Base-by-base conservation (phyloP, 441 rosid genomes). In the Codiaeum variegatum region DNA sequence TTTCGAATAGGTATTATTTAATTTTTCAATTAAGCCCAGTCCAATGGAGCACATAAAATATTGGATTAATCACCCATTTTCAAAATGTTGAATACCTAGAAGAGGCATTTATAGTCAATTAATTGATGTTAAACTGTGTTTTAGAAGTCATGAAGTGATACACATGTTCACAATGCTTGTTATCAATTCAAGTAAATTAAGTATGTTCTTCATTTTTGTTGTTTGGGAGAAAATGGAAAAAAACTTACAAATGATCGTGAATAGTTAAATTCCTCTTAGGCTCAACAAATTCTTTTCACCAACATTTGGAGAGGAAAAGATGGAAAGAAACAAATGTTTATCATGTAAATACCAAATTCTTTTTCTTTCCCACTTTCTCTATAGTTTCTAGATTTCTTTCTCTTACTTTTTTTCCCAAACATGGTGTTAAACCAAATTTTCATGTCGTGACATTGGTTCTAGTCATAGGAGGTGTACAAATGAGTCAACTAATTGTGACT, bases 11-110 rank as follows among this genome's bases (percentile, higher is more conserved):
- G 47, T 26, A 70, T 36, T 55, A 23, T 28, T 61, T 66, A 65
- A 23, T 52, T 69, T 29, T 60, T 52, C 32, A 32, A 51, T 36
- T 54, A 21, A 72, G 26, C 9, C 21, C 31, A 23, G 8, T 10
- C 16, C 55, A n/a, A 8, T 60, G 34, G 38, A 69, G 7, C 70
- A 71, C 78, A 71, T 78, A 76, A 78, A 81, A 78, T 78, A 73
- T 51, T 49, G 74, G 5, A 21, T 54, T 2, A 38, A 13, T 49
- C 29, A 15, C 23, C 23, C 0, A 24, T 13, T 28, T 19, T 42
- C 55, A 42, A 26, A 65, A 65, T 42, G 19, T 42, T 28, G 36
- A 40, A 65, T 36, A 42, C 0, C 31, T 15, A 55, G 13, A 18
- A 16, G 8, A 13, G 38, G 24, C 67, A 38, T 38, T 31, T 38